These are phyloP conservation scores for Trichothecium roseum DNA, from an alignment of 2,329 filamentous ascomycete genomes.

Conservation along the genomic window DNA sequence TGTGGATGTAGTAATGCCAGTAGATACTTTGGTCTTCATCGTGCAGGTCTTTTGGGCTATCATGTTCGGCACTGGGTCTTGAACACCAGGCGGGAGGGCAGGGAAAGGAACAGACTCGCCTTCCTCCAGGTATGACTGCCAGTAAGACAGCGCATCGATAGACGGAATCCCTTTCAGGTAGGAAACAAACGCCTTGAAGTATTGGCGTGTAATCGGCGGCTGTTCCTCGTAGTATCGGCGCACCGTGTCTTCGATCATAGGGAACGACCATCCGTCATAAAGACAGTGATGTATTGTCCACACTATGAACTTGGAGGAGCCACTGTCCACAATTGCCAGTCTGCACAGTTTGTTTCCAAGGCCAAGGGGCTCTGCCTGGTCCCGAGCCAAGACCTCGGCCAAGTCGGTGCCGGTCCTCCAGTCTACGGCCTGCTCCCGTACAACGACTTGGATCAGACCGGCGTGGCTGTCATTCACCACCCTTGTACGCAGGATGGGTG, in stretches of 20 bases:
- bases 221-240: background rate
- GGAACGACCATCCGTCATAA: slow-evolving; percentile 10
- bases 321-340: background rate
- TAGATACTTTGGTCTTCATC: background rate
- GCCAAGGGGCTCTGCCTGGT: background rate
- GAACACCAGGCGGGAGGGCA: background rate
- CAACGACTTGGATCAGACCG: slow-evolving; percentile 7
- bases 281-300: slow-evolving; percentile 11
- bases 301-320: slow-evolving; percentile 2
- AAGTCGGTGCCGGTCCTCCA: no score
- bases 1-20: background rate
- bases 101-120: background rate
- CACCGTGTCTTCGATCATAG: background rate
- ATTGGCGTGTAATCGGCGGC: no score
- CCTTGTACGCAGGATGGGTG: background rate
- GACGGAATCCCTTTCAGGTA: background rate
- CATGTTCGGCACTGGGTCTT: background rate
- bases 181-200: no score
- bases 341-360: background rate
- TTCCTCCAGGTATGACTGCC: background rate
- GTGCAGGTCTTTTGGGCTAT: background rate
- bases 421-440: slow-evolving; percentile 7
- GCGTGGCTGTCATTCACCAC: background rate
- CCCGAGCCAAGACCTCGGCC: background rate
- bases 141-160: background rate